Conservation (phyloP, 345 rosid genomes). For the Rhodamnia rubescens region DNA sequence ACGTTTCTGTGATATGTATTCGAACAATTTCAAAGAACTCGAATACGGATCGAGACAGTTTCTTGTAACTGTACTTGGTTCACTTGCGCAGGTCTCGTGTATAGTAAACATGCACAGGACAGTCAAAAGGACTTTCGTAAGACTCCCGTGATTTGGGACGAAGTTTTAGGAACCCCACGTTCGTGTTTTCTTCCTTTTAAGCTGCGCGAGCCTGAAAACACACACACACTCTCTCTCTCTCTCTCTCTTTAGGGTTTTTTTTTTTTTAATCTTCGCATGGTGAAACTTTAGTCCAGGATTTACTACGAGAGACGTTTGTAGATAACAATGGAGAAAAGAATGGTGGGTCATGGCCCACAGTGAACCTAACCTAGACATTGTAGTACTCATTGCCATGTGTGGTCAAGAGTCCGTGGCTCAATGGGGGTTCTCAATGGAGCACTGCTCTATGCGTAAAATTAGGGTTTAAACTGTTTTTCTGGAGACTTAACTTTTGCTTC, state of each 20-base stretch:
- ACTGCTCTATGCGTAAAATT: neutral
- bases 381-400: neutral
- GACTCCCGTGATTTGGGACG: neutral
- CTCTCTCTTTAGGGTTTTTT: too few relatives aligned
- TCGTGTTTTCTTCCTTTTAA: neutral
- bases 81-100: neutral
- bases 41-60: neutral
- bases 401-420: conserved; percentile 1
- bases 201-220: neutral
- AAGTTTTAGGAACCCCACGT: neutral
- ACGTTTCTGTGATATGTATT: too few relatives aligned
- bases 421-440: neutral
- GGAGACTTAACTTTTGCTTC: neutral
- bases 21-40: neutral
- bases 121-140: neutral
- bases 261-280: neutral
- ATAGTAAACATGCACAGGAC: neutral
- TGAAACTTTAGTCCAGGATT: neutral
- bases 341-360: neutral
- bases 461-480: neutral
- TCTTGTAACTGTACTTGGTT: neutral
- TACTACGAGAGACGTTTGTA: neutral
- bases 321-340: neutral
- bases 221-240: neutral
- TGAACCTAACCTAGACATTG: neutral